Evolutionary conservation across 495 filamentous ascomycete species (phyloP), one percentile per base, ranked within the genome.

Genomic region (Glonium stellatum): DNA sequence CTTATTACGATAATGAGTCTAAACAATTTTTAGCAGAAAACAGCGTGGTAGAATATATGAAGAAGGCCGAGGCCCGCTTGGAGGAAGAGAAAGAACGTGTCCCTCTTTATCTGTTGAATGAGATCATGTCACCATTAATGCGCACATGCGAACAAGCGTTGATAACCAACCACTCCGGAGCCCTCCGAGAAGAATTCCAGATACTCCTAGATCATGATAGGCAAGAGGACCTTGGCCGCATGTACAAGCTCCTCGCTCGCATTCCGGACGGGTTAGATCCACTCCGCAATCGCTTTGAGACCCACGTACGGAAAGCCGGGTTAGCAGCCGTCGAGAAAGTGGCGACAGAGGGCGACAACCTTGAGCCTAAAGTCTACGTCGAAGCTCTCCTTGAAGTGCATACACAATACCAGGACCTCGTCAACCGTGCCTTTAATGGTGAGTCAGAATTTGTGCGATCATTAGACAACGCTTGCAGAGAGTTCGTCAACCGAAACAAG

Each of bases 21-120:
- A 87, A 90, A 60, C 87, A 88, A 66, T 99, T 97, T 69, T 85
- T 97, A 10, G 87, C 90, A 8, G 92, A 97, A 70, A 99, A 99
- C 69, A 96, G 88, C 64, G 91, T 97, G 6, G 92, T 99, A 31
- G 93, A 99, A 69, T 99, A 97, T 74, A 97, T 97, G 95, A 97
- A 97, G 79, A 99, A 99, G 70, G 95, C 93, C 15, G 95, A 97
- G 73, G 75, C 84, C 19, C 84, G 93, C n/a, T 74, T 99, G 48
- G 80, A 87, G 1, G 93, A 99, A 73, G 93, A 99, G 74, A 95
- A 96, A 74, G 87, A 90, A 60, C 90, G 92, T 37, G 95, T 97
- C 8, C 84, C 86, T 50, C 81, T 99, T 61, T 99, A 97, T 69
- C 79, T 97, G 25, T 90, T 96, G 60, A 80, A 80, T 10, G 93